phyloP scores from a whole-genome alignment of 768 basidiomycete species.

The Pleurotus cornucopiae region DNA sequence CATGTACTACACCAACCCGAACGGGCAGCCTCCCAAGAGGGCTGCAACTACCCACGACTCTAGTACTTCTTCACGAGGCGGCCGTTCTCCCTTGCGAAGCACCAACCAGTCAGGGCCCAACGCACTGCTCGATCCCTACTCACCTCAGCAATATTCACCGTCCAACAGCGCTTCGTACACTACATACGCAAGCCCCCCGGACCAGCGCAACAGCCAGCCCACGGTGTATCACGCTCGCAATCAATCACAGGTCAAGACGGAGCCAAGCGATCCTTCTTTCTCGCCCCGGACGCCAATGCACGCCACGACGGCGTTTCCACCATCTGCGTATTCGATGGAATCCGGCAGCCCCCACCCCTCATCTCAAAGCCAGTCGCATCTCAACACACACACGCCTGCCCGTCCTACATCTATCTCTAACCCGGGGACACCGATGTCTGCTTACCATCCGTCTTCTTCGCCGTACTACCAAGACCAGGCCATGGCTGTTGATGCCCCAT shows the following conservation, averaged over 20 bases:
- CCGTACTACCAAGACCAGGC: conserved; percentile 63
- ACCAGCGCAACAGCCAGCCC: conserved; percentile 33
- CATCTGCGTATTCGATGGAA: conserved; percentile 54
- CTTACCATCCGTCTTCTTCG: conserved; percentile 45
- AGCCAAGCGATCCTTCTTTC: conserved; percentile 51
- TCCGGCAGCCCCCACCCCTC: conserved; percentile 60
- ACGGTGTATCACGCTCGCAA: conserved; percentile 47
- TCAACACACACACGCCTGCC: conserved; percentile 41
- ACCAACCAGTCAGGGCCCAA: conserved; percentile 41
- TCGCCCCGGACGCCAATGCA: conserved; percentile 45
- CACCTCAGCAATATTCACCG: conserved; percentile 65
- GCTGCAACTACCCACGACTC: conserved; percentile 51
- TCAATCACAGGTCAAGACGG: conserved; percentile 54
- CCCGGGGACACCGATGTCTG: conserved; percentile 71
- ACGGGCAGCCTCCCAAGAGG: conserved; percentile 49
- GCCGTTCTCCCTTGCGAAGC: conserved; percentile 61
- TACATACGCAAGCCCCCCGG: conserved; percentile 38
- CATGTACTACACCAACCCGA: conserved; percentile 59
- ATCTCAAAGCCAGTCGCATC: conserved; percentile 45
- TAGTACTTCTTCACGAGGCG: conserved; percentile 41
- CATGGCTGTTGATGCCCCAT: conserved; percentile 67
- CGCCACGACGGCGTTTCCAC: conserved; percentile 30
- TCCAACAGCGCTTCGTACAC: conserved; percentile 49
- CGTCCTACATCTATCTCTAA: conserved; percentile 61
- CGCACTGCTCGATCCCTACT: conserved; percentile 65